Evolutionary conservation across 768 basidiomycete species (phyloP).

Genomic region (Daedalea quercina): DNA sequence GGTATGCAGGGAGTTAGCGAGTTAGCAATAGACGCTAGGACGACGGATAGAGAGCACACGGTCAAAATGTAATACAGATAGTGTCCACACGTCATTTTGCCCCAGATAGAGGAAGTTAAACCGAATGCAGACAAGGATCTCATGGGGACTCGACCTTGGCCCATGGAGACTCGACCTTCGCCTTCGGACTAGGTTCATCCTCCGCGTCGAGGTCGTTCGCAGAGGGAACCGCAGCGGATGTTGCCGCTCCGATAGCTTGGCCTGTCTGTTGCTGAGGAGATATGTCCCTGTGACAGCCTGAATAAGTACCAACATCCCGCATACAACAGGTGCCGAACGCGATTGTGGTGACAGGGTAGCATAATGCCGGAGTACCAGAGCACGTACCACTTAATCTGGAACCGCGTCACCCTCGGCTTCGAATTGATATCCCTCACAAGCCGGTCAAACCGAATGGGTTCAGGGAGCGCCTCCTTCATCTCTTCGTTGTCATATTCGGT

Average conservation of each 20-base stretch:
- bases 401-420: slow-evolving; percentile 91
- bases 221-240: slow-evolving; percentile 68
- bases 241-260: slow-evolving; percentile 48
- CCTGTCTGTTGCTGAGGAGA: slow-evolving; percentile 38
- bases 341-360: no score
- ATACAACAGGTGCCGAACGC: slow-evolving; percentile 5
- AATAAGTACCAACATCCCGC: background rate
- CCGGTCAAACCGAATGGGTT: slow-evolving; percentile 64
- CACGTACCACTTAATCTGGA: slow-evolving; percentile 79
- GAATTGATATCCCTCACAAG: slow-evolving; percentile 83
- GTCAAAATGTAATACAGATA: no score
- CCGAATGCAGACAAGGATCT: no score
- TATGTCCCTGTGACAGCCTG: slow-evolving; percentile 47
- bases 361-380: no score
- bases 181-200: slow-evolving; percentile 19
- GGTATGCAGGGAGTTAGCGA: no score
- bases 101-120: no score
- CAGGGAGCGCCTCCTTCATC: slow-evolving; percentile 72
- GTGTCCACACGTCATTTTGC: no score
- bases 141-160: slow-evolving; percentile 2
- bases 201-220: slow-evolving; percentile 56
- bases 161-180: background rate
- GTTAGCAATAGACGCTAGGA: no score
- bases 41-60: no score
- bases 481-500: slow-evolving; percentile 97